Evolutionary conservation across 225 moss, liverwort and hornwort species (phyloP).

Genomic region (Polytrichum commune): DNA sequence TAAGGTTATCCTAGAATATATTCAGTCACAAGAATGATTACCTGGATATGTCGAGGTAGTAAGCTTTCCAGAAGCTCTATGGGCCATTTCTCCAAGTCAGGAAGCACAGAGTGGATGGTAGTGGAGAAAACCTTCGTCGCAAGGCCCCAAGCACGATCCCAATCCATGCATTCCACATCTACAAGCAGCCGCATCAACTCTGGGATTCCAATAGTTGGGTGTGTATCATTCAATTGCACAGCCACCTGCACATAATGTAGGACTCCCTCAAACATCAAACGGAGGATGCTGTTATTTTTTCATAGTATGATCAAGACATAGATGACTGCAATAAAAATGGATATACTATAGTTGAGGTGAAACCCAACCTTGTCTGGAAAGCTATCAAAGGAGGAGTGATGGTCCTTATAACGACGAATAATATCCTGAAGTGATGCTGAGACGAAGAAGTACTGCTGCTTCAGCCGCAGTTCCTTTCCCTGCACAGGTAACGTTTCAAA

Average conservation of each 20-base stretch:
- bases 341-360: not conserved
- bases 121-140: slow-evolving; percentile 68
- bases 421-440: slow-evolving; percentile 85
- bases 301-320: too few relatives aligned
- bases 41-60: slow-evolving; percentile 84
- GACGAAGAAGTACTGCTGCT: slow-evolving; percentile 92
- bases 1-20: too few relatives aligned
- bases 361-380: slow-evolving; percentile 71
- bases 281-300: too few relatives aligned
- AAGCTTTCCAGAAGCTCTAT: slow-evolving; percentile 69
- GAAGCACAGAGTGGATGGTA: slow-evolving; percentile 78
- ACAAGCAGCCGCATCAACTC: slow-evolving; percentile 80
- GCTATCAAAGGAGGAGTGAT: slow-evolving; percentile 61
- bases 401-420: slow-evolving; percentile 58
- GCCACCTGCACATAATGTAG: slow-evolving; percentile 44
- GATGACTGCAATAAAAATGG: too few relatives aligned
- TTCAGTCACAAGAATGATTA: slow-evolving; percentile 2
- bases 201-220: slow-evolving; percentile 81
- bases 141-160: slow-evolving; percentile 71
- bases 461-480: slow-evolving; percentile 86
- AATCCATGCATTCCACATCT: slow-evolving; percentile 79
- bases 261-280: not conserved
- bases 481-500: slow-evolving; percentile 10
- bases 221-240: slow-evolving; percentile 91
- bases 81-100: slow-evolving; percentile 84